phyloP scores from a whole-genome alignment of 495 filamentous ascomycete species.

The Tuber umbilicatum region DNA sequence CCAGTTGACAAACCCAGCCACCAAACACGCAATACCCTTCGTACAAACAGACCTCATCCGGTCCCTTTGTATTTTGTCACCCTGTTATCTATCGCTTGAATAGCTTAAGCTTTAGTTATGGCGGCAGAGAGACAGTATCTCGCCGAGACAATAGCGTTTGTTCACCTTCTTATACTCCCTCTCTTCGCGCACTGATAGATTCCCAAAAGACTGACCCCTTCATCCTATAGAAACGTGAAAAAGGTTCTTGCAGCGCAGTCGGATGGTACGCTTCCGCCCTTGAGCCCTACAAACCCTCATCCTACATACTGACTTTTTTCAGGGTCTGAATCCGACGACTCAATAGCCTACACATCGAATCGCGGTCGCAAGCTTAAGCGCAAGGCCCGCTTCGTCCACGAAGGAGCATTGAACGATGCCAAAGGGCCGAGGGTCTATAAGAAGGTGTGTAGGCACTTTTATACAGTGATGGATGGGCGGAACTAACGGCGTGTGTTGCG shows the following conservation, averaged over 20 bases:
- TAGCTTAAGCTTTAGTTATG: constrained; percentile 14
- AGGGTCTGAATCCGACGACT: constrained; percentile 85
- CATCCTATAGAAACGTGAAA: constrained; percentile 32
- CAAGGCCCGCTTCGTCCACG: constrained; percentile 69
- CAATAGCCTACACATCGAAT: constrained; percentile 72
- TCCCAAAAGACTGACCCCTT: constrained; percentile 8
- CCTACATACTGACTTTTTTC: constrained; percentile 14
- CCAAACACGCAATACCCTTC: neutral
- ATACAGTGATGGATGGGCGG: neutral
- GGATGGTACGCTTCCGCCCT: constrained; percentile 19
- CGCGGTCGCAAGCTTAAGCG: constrained; percentile 86
- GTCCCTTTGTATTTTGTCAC: neutral
- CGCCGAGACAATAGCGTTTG: constrained; percentile 34
- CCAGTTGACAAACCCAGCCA: neutral
- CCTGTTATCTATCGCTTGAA: neutral
- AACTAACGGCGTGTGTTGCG: neutral
- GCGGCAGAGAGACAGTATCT: constrained; percentile 34
- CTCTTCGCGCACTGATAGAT: constrained; percentile 6
- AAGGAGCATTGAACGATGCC: constrained; percentile 64
- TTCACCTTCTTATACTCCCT: neutral
- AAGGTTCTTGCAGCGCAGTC: constrained; percentile 30
- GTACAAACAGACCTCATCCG: neutral
- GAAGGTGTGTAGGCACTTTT: constrained; percentile 52
- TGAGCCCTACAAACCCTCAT: neutral
- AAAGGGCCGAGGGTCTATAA: constrained; percentile 73